phyloP scores from a whole-genome alignment of 257 asterid genomes.

The Euphrasia confusa region DNA sequence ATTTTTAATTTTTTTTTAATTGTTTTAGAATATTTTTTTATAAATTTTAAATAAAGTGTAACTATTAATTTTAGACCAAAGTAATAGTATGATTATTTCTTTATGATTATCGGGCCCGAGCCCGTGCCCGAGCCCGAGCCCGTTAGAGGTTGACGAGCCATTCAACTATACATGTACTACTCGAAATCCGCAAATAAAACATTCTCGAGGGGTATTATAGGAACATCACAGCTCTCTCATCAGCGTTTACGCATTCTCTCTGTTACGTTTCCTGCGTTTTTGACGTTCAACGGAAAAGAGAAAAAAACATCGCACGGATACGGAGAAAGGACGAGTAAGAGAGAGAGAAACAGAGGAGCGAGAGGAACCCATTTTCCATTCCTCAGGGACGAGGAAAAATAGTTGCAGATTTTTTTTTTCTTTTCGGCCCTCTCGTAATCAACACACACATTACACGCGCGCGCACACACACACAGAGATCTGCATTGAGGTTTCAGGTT shows the following conservation, averaged over 20 bases:
- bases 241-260: slow-evolving; percentile 17
- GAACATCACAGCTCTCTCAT: neutral
- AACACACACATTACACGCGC: neutral
- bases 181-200: slow-evolving; percentile 12
- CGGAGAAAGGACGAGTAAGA: neutral
- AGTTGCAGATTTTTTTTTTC: slow-evolving; percentile 20
- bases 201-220: slow-evolving; percentile 15
- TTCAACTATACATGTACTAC: too few species aligned
- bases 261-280: slow-evolving; percentile 22
- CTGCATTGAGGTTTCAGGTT: slow-evolving; percentile 20
- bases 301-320: slow-evolving; percentile 15
- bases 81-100: too few species aligned
- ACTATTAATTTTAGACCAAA: too few species aligned
- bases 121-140: too few species aligned
- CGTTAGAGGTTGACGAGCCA: too few species aligned
- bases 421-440: slow-evolving; percentile 11
- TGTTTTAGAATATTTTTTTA: too few species aligned
- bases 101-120: too few species aligned
- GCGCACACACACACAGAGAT: slow-evolving; percentile 9
- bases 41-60: too few species aligned
- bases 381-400: slow-evolving; percentile 20
- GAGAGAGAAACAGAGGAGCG: slow-evolving; percentile 5
- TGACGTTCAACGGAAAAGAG: slow-evolving; percentile 16
- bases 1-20: too few species aligned
- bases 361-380: slow-evolving; percentile 12